Base-by-base conservation (phyloP, 169 alveolate species). In the Theileria orientalis region DNA sequence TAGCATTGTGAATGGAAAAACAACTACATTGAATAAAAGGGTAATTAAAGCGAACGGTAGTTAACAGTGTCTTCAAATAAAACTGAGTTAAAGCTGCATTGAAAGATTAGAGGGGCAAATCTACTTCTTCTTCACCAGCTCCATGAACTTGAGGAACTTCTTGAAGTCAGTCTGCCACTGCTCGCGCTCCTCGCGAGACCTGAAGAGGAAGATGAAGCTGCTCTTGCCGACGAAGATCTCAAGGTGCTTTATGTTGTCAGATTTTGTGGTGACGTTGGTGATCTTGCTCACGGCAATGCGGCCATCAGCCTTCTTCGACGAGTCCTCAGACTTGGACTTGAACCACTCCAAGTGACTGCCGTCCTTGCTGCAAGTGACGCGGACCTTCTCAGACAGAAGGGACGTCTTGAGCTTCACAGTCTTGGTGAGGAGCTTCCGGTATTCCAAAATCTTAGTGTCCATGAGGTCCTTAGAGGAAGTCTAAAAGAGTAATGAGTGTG, bases 151-250 rank as follows among this genome's bases (percentile, higher is more conserved):
- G 64, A 57, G 59, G 54, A 87, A 83, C n/a, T 79, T 63, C 51
- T 87, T 91, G 37, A 87, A 75, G 51, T 83, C 76, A 42, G 56
- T 83, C 64, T 87, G 93, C 93, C 93, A 87, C 64, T 83, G 71
- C 44, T 83, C 93, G 41, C 93, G 69, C 42, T 87, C 93, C 25
- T 83, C 91, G 23, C 85, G 37, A 2, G 93, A 83, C 67, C 83
- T 87, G 79, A 87, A 87, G 74, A 64, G 71, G 70, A 87, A 83
- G 33, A 84, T 51, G 46, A 77, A 87, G n/a, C 78, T 54, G 47
- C 69, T 80, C 57, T 82, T 83, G 61, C 90, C 84, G 21, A 76
- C 90, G 37, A 84, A 44, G 49, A 87, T 83, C 57, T 87, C 93
- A 56, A 87, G 64, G 32, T 84, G 84, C 35, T 74, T 77, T 21